Percentiles rank a stretch among this genome's conserved stretches.
These are phyloP conservation scores for Pseudogymnoascus sp. DNA, from an alignment of 2,329 filamentous ascomycete genomes.

Conservation along the genomic window DNA sequence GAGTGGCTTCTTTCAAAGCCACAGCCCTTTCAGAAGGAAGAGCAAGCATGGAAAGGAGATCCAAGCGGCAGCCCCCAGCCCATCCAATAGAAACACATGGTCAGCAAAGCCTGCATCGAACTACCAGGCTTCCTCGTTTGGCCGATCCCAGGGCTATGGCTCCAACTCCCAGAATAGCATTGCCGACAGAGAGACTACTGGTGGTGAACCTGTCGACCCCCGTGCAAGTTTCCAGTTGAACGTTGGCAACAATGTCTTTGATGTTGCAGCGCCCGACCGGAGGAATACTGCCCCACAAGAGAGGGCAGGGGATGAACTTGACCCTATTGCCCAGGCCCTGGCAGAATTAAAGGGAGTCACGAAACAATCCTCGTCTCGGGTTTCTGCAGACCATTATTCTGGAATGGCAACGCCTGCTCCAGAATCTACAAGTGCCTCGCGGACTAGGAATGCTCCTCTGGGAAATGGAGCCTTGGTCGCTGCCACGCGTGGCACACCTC, in stretches of 20 bases:
- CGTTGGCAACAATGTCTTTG: constrained; percentile 91
- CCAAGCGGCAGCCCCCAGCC: constrained; percentile 27
- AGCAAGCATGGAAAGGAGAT: constrained; percentile 70
- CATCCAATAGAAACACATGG: constrained; percentile 53
- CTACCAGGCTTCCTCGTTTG: not conserved
- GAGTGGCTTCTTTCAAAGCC: constrained; percentile 84
- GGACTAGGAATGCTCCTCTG: constrained; percentile 34
- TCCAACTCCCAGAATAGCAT: constrained; percentile 30
- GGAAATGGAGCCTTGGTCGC: constrained; percentile 40
- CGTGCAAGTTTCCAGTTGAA: constrained; percentile 89
- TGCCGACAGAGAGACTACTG: constrained; percentile 43
- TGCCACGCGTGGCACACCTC: constrained; percentile 65
- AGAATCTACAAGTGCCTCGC: constrained; percentile 34
- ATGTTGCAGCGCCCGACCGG: constrained; percentile 73
- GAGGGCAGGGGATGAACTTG: constrained; percentile 42
- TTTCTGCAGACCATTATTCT: constrained; percentile 92
- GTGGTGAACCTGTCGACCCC: constrained; percentile 82
- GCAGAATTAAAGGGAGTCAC: constrained; percentile 83
- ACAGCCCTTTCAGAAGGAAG: constrained; percentile 87
- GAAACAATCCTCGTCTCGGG: constrained; percentile 73
- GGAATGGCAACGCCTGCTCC: constrained; percentile 80
- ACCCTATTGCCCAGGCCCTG: constrained; percentile 86
- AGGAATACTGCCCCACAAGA: constrained; percentile 44
- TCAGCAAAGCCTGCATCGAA: constrained; percentile 20
- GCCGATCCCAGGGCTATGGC: constrained; percentile 33